phyloP scores from a whole-genome alignment of 1,139 yeast genomes.

The Yamadazyma taylorii region DNA sequence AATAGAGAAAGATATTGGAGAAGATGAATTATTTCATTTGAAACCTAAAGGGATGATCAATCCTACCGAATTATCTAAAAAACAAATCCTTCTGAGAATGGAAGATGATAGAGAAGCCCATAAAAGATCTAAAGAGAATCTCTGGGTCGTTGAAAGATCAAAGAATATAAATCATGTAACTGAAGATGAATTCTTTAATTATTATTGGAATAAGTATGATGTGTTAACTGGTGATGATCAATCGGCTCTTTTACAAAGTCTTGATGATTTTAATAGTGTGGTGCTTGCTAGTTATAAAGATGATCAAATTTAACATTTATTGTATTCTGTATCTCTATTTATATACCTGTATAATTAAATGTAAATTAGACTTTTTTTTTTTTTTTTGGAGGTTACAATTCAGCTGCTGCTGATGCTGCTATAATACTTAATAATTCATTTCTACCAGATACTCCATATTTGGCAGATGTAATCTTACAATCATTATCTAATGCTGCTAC shows the following conservation, averaged over 20 bases:
- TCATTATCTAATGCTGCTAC: constrained; percentile 53
- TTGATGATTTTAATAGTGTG: constrained; percentile 55
- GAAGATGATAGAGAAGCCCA: constrained; percentile 87
- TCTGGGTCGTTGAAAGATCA: constrained; percentile 66
- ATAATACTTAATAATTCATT: constrained; percentile 68
- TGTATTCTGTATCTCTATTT: neutral
- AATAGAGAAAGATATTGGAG: constrained; percentile 24
- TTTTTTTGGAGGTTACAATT: no score
- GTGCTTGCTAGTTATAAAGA: constrained; percentile 49
- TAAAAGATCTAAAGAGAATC: constrained; percentile 71
- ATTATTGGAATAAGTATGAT: constrained; percentile 55
- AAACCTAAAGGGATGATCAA: constrained; percentile 25
- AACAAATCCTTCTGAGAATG: constrained; percentile 70
- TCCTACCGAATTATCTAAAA: constrained; percentile 36
- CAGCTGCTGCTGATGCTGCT: constrained; percentile 13
- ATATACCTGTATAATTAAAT: constrained; percentile 1
- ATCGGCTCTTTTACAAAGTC: constrained; percentile 38
- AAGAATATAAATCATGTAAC: constrained; percentile 36
- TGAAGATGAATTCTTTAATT: constrained; percentile 57
- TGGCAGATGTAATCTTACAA: constrained; percentile 57
- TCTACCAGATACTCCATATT: constrained; percentile 70
- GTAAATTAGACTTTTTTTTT: constrained; percentile 2
- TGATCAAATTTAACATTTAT: constrained; percentile 11
- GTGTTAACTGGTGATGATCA: constrained; percentile 49
- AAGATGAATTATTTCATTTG: constrained; percentile 32